phyloP scores from a whole-genome alignment of 1,284 basidiomycete species.

The Meripilus lineatus region DNA sequence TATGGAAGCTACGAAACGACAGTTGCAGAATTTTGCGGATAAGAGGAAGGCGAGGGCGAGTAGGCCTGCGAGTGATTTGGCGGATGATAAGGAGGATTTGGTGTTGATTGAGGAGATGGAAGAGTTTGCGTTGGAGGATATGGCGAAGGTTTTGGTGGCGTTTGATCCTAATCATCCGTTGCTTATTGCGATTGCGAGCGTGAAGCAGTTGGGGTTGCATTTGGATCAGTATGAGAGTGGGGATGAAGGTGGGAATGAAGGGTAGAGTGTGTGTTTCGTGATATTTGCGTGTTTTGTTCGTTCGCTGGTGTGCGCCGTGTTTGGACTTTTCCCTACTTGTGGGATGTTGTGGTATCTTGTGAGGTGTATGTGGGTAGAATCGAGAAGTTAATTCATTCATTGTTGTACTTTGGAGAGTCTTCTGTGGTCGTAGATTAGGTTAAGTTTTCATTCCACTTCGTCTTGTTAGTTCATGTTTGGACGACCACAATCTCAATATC shows the following conservation, averaged over 20 bases:
- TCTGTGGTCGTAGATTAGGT: too few species aligned
- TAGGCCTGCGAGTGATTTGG: slow-evolving; percentile 32
- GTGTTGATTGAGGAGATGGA: slow-evolving; percentile 70
- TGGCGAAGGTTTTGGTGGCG: slow-evolving; percentile 52
- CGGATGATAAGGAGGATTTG: slow-evolving; percentile 64
- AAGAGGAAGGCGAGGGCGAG: slow-evolving; percentile 50
- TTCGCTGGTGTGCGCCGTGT: too few species aligned
- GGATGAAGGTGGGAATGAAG: slow-evolving; percentile 26
- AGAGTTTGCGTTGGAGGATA: slow-evolving; percentile 70
- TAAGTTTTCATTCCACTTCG: too few species aligned
- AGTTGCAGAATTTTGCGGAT: slow-evolving; percentile 63
- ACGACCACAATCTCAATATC: too few species aligned
- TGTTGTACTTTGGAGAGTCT: too few species aligned
- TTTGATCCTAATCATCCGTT: slow-evolving; percentile 58
- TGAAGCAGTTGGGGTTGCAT: slow-evolving; percentile 60
- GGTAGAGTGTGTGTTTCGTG: too few species aligned
- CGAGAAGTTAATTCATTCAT: too few species aligned
- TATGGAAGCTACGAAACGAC: slow-evolving; percentile 63
- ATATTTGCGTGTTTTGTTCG: too few species aligned
- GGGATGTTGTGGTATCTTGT: too few species aligned
- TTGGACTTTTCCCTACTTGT: too few species aligned
- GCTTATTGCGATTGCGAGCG: slow-evolving; percentile 63
- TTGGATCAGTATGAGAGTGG: slow-evolving; percentile 41
- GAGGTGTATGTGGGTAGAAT: too few species aligned
- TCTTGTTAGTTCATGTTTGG: too few species aligned